A percentile compares a stretch with the other conserved stretches of the same genome.
Evolutionary conservation across 305 asterid genomes (phyloP).

Genomic region (Fraxinus albicans): DNA sequence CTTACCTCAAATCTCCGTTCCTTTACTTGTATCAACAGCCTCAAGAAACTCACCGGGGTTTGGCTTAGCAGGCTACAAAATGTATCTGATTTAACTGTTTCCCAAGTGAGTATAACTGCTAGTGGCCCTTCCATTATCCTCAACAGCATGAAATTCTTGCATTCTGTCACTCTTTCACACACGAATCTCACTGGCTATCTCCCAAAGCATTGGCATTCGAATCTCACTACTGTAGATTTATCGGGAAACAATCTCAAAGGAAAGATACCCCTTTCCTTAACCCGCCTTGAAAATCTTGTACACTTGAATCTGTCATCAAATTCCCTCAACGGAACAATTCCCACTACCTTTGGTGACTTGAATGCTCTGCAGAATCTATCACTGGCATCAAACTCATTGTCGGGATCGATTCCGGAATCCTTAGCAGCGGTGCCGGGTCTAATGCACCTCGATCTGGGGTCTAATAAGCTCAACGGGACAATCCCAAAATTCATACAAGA

Average conservation of each 20-base stretch:
- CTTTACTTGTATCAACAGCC: slow-evolving; percentile 72
- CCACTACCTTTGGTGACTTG: slow-evolving; percentile 68
- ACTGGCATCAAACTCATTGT: slow-evolving; percentile 54
- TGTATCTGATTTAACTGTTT: slow-evolving; percentile 55
- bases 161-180: slow-evolving; percentile 53
- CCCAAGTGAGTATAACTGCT: slow-evolving; percentile 46
- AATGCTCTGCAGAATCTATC: slow-evolving; percentile 55
- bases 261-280: slow-evolving; percentile 58
- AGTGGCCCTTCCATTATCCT: slow-evolving; percentile 63
- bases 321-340: slow-evolving; percentile 63
- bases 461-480: slow-evolving; percentile 80
- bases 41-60: slow-evolving; percentile 63
- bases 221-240: slow-evolving; percentile 66
- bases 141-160: slow-evolving; percentile 42
- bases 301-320: slow-evolving; percentile 73
- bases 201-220: slow-evolving; percentile 67
- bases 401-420: slow-evolving; percentile 76
- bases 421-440: slow-evolving; percentile 58
- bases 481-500: slow-evolving; percentile 60
- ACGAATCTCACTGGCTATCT: slow-evolving; percentile 65
- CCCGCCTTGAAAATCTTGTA: slow-evolving; percentile 54
- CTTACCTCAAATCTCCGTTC: slow-evolving; percentile 56
- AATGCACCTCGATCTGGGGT: slow-evolving; percentile 76
- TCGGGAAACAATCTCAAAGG: slow-evolving; percentile 64
- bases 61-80: slow-evolving; percentile 60